Conservation (phyloP, 768 basidiomycete species). For the Auricularia sp. region DNA sequence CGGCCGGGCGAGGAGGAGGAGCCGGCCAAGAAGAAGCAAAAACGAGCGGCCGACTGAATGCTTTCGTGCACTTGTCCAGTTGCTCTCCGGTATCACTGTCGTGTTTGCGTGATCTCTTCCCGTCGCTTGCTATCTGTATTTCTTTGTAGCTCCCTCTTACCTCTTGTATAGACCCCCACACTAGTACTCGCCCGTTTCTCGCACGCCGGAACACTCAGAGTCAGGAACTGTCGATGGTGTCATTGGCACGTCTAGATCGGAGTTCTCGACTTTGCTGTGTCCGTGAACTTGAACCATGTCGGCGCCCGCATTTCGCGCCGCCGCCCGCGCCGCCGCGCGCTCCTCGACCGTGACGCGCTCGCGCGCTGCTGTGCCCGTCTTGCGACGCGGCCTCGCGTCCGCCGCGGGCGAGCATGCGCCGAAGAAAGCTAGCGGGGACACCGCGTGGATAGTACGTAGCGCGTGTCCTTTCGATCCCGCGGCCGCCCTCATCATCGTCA, state of each 20-base stretch:
- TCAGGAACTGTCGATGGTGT: too few relatives aligned
- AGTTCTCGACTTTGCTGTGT: too few relatives aligned
- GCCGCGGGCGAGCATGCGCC: background rate
- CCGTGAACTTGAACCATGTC: too few relatives aligned
- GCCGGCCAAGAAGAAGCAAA: slow-evolving; percentile 22
- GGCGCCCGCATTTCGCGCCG: too few relatives aligned
- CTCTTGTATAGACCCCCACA: too few relatives aligned
- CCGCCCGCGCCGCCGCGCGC: background rate
- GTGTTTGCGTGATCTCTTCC: background rate
- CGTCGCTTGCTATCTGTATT: too few relatives aligned
- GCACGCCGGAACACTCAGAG: too few relatives aligned
- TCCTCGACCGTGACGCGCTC: background rate
- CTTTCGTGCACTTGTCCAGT: background rate
- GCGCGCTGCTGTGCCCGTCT: background rate
- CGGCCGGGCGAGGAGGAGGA: slow-evolving; percentile 30
- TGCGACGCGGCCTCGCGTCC: background rate
- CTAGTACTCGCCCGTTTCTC: too few relatives aligned
- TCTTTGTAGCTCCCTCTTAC: too few relatives aligned
- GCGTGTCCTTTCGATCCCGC: background rate
- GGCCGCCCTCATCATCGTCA: background rate
- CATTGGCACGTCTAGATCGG: too few relatives aligned
- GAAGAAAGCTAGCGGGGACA: background rate
- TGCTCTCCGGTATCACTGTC: background rate
- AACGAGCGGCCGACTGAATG: background rate
- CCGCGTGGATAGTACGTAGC: background rate